phyloP scores from a whole-genome alignment of 1,139 yeast species.

The Kurtzmaniella quercitrusa region DNA sequence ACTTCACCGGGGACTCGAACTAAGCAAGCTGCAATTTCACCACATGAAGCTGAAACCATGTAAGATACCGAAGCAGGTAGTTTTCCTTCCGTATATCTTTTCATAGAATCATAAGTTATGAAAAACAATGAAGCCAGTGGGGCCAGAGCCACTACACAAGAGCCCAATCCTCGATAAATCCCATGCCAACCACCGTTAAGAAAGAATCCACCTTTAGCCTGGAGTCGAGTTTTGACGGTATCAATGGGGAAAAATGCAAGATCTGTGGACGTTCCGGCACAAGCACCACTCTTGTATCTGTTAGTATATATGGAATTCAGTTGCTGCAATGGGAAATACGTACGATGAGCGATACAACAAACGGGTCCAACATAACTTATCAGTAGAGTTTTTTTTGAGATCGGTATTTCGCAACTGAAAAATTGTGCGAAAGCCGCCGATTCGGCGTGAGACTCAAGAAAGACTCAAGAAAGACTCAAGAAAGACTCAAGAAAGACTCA shows the following conservation, averaged over 20 bases:
- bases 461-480: too few species aligned
- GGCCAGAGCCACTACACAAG: conserved; percentile 92
- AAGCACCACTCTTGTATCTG: conserved; percentile 70
- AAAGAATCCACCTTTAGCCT: conserved; percentile 93
- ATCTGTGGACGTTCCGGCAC: conserved; percentile 96
- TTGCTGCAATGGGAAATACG: conserved; percentile 1
- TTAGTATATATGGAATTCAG: conserved; percentile 8
- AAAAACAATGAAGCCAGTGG: conserved; percentile 91
- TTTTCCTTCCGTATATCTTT: conserved; percentile 43
- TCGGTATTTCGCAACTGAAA: neutral
- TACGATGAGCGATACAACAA: conserved; percentile 8
- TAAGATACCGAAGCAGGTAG: conserved; percentile 50
- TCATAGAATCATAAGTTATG: conserved; percentile 80
- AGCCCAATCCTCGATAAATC: conserved; percentile 86
- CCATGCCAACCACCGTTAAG: conserved; percentile 91
- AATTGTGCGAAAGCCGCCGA: neutral
- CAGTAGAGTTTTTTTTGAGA: neutral
- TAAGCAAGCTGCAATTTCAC: conserved; percentile 89
- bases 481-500: too few species aligned
- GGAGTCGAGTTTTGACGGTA: conserved; percentile 87
- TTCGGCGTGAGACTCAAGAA: neutral
- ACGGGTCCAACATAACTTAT: conserved; percentile 6
- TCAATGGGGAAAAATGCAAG: conserved; percentile 94
- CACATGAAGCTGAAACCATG: conserved; percentile 83
- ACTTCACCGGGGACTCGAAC: conserved; percentile 97